A percentile compares a stretch with the other conserved stretches of the same genome.
These are phyloP conservation scores for Torulaspora microellipsoides DNA, from an alignment of 805 yeast genomes.

Conservation along the genomic window DNA sequence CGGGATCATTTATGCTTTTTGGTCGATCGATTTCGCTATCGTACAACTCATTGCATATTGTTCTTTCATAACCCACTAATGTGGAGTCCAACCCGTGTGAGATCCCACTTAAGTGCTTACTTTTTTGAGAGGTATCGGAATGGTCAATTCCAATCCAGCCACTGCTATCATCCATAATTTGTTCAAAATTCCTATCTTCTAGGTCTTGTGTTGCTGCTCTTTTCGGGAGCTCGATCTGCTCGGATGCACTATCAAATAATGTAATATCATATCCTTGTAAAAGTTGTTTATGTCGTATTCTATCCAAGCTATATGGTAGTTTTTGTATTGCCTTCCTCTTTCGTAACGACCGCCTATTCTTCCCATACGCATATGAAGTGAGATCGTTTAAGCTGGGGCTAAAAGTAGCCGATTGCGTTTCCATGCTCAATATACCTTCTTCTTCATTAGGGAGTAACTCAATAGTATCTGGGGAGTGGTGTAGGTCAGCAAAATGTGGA, in stretches of 20 bases:
- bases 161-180: neutral
- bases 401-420: too few species aligned
- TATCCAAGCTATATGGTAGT: constrained; percentile 35
- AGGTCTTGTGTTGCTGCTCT: neutral
- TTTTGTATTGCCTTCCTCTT: constrained; percentile 34
- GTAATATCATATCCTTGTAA: constrained; percentile 31
- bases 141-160: neutral
- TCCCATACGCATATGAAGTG: too few species aligned
- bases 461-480: too few species aligned
- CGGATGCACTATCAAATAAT: constrained; percentile 23
- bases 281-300: constrained; percentile 30
- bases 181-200: neutral
- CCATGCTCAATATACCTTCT: too few species aligned
- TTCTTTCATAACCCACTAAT: too few species aligned
- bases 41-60: too few species aligned
- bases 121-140: too few species aligned
- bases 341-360: constrained; percentile 21
- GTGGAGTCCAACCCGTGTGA: neutral
- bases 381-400: too few species aligned
- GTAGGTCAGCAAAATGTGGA: neutral
- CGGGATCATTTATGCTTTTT: neutral
- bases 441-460: too few species aligned
- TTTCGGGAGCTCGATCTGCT: constrained; percentile 18
- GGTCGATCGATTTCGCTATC: too few species aligned
- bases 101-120: neutral